A percentile compares a stretch with the other conserved stretches of the same genome.
These are phyloP conservation scores for Citrus sinensis DNA, from an alignment of 345 rosid species.

Conservation along the genomic window DNA sequence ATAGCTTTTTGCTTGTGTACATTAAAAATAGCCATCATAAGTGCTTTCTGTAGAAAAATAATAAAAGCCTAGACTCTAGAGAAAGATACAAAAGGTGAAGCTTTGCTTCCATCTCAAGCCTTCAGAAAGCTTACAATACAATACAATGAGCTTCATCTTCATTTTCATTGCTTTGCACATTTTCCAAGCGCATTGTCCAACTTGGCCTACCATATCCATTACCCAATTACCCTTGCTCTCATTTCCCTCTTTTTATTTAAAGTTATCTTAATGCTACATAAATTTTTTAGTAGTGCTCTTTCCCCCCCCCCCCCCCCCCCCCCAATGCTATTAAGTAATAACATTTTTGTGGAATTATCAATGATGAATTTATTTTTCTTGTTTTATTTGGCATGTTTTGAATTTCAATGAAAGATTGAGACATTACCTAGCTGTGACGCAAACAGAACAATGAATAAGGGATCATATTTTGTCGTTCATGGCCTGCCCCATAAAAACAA, in stretches of 20 bases:
- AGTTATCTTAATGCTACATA: neutral
- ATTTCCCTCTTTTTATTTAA: neutral
- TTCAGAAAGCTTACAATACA: conserved; percentile 14
- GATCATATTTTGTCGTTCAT: neutral
- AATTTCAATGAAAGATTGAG: conserved; percentile 4
- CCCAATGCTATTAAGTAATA: neutral
- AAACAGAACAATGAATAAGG: neutral
- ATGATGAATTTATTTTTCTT: neutral
- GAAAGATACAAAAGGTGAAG: conserved; percentile 12
- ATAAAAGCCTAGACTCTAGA: neutral
- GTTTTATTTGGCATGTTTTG: neutral
- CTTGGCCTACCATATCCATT: neutral
- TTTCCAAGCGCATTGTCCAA: conserved; percentile 22
- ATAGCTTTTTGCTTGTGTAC: conserved; percentile 16
- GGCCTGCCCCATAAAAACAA: neutral
- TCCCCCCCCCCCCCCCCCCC: too few species aligned
- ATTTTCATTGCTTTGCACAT: conserved; percentile 16
- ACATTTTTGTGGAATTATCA: neutral
- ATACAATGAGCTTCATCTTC: neutral
- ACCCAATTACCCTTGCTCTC: neutral
- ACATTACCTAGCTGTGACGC: neutral
- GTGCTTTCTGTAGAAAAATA: neutral
- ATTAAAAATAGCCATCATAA: neutral
- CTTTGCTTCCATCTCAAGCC: conserved; percentile 24
- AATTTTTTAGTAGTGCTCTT: neutral